phyloP scores from a whole-genome alignment of 306 rosid genomes.

The Sindora glabra region DNA sequence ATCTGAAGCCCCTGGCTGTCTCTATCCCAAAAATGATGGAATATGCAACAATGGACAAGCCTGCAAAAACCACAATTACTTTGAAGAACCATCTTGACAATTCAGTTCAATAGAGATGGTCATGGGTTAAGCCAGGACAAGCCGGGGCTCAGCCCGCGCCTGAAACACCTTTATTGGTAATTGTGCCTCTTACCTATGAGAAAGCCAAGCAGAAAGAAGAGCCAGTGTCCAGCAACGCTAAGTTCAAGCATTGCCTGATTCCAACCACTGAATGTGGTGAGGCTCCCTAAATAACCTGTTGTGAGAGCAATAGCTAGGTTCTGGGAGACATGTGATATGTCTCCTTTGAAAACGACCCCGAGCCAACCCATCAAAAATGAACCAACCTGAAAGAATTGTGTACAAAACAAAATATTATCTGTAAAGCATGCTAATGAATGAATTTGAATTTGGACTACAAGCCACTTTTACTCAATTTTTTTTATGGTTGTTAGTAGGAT shows the following conservation, averaged over 20 bases:
- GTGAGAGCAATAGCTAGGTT: conserved; percentile 46
- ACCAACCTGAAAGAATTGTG: conserved; percentile 33
- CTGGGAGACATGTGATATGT: conserved; percentile 43
- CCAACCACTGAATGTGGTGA: conserved; percentile 69
- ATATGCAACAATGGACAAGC: conserved; percentile 58
- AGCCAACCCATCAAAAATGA: no score
- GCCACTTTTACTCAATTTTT: background rate
- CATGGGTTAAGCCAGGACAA: background rate
- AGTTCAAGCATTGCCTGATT: conserved; percentile 69
- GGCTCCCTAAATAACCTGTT: conserved; percentile 61
- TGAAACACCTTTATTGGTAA: background rate
- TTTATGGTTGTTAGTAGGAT: background rate
- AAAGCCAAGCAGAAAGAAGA: conserved; percentile 39
- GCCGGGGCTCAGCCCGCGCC: background rate
- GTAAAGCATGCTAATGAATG: background rate
- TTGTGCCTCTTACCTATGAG: conserved; percentile 33
- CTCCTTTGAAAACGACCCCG: conserved; percentile 57
- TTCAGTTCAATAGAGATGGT: no score
- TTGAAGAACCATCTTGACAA: no score
- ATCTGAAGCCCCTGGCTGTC: conserved; percentile 59
- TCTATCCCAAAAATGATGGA: conserved; percentile 57
- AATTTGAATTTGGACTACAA: background rate
- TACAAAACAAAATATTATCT: background rate
- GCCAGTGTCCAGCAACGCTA: conserved; percentile 43
- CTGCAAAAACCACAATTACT: conserved; percentile 20